phyloP scores from a whole-genome alignment of 192 early-diverging fungal genomes.

The Coemansia sp. region DNA sequence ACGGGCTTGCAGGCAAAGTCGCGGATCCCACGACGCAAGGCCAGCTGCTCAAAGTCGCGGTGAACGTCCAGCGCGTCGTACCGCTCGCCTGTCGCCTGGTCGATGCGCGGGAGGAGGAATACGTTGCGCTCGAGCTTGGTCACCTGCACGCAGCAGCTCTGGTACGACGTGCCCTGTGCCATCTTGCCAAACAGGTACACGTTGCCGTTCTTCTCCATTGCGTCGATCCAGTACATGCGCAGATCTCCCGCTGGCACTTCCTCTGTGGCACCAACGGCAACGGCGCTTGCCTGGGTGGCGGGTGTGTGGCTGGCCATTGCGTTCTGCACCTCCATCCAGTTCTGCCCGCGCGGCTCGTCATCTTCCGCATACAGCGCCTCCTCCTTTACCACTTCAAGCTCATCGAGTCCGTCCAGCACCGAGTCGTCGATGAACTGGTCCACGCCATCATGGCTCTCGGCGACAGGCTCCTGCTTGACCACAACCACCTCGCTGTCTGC shows the following conservation, averaged over 20 bases:
- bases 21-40: conserved; percentile 60
- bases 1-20: conserved; percentile 66
- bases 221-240: conserved; percentile 91
- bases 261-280: background rate
- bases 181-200: conserved; percentile 96
- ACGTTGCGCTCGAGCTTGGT: conserved; percentile 83
- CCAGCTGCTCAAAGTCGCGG: conserved; percentile 71
- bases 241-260: conserved; percentile 24
- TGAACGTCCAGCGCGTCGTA: conserved; percentile 63
- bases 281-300: background rate
- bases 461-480: conserved; percentile 8
- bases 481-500: background rate
- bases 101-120: conserved; percentile 84
- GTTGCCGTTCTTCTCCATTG: conserved; percentile 75
- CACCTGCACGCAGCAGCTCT: conserved; percentile 84
- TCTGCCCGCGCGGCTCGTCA: conserved; percentile 29
- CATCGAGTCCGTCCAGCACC: conserved; percentile 31
- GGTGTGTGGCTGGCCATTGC: conserved; percentile 22
- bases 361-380: conserved; percentile 28
- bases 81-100: conserved; percentile 53
- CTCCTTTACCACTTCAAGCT: background rate
- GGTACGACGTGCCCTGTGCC: conserved; percentile 14
- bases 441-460: conserved; percentile 1
- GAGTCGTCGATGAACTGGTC: conserved; percentile 23
- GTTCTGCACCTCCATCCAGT: conserved; percentile 52